Conservation (phyloP, 1,284 basidiomycete species). For the Singerocomus inundabilis region DNA sequence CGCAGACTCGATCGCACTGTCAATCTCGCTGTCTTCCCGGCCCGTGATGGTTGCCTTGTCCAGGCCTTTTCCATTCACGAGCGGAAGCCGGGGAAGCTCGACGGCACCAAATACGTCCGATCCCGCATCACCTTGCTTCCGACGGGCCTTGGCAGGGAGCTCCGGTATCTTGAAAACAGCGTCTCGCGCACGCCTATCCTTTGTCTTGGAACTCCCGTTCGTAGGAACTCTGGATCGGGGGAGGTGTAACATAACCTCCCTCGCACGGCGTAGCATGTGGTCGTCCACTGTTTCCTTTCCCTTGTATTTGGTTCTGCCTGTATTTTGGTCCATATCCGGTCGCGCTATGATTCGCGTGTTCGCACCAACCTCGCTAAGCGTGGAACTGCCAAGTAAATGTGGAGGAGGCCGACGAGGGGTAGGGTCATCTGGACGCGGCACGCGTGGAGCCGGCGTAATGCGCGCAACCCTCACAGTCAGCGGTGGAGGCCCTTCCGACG, state of each 20-base stretch:
- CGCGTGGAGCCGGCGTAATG: constrained; percentile 43
- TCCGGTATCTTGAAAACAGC: constrained; percentile 49
- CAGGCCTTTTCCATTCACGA: constrained; percentile 27
- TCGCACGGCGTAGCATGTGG: constrained; percentile 31
- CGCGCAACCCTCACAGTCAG: constrained; percentile 58
- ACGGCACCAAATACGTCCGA: constrained; percentile 52
- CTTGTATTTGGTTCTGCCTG: constrained; percentile 15
- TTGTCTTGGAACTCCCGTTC: constrained; percentile 12
- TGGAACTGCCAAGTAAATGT: constrained; percentile 29
- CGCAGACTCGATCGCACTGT: constrained; percentile 37
- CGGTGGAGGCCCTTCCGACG: constrained; percentile 18
- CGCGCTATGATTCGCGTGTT: constrained; percentile 18
- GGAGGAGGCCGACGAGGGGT: constrained; percentile 64
- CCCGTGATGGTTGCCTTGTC: constrained; percentile 13
- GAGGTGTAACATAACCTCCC: constrained; percentile 38
- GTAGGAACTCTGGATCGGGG: constrained; percentile 25
- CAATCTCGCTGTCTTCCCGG: constrained; percentile 6
- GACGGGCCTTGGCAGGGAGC: constrained; percentile 36
- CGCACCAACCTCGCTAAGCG: constrained; percentile 19
- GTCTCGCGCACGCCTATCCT: constrained; percentile 9
- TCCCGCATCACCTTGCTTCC: constrained; percentile 30
- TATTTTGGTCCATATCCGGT: not conserved
- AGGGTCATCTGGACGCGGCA: constrained; percentile 72
- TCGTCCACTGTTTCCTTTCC: constrained; percentile 19
- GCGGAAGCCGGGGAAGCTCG: constrained; percentile 20